Evolutionary conservation across 2,329 filamentous ascomycete genomes (phyloP), one percentile per base, ranked within the genome.

Genomic region (Paramyrothecium roridum): DNA sequence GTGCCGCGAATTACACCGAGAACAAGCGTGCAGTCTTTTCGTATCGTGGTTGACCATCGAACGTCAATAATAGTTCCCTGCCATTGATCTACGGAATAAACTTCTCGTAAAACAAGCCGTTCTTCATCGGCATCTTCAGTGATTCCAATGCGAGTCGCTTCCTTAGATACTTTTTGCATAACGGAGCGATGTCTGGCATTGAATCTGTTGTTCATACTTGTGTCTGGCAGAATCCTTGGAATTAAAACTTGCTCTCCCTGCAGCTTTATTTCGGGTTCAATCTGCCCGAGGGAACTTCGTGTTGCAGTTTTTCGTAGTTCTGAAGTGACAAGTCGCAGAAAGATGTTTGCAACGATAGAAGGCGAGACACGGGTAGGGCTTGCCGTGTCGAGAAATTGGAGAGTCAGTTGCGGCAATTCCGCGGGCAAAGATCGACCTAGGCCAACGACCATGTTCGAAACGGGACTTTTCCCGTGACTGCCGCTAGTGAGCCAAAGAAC

Each of bases 401-500:
- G 48, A 11, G 50, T 48, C 11, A 50, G 49, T 30, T 59, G 53
- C 6, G 52, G 40, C 7, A 20, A 21, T 23, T 48, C 46, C 8
- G 20, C 33, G 23, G 2, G 57, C 21, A 30, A 23, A 45, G 19
- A 48, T 7, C 59, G 53, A 3, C 51, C 49, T 7, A 60, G 17
- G 8, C 57, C 59, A n/a, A 58, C 21, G 11, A 53, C 52, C 8
- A 63, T 63, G 30, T 59, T 61, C 20, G 58, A 51, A 50, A 65
- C 59, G 1, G 65, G 61, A 45, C 60, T 58, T 2, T 60, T 56
- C 3, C 26, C 43, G 8, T 57, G 57, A 8, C 59, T 55, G 43
- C 64, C 64, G 40, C 56, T 55, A 2, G 65, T 65, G 16, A 61
- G 61, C 63, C 63, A 67, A 8, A 67, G 49, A 1, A 67, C 56